A percentile compares a stretch with the other conserved stretches of the same genome.
These are phyloP conservation scores for Phytopythium vexans DNA, from an alignment of 352 stramenopile genomes.

Conservation along the genomic window DNA sequence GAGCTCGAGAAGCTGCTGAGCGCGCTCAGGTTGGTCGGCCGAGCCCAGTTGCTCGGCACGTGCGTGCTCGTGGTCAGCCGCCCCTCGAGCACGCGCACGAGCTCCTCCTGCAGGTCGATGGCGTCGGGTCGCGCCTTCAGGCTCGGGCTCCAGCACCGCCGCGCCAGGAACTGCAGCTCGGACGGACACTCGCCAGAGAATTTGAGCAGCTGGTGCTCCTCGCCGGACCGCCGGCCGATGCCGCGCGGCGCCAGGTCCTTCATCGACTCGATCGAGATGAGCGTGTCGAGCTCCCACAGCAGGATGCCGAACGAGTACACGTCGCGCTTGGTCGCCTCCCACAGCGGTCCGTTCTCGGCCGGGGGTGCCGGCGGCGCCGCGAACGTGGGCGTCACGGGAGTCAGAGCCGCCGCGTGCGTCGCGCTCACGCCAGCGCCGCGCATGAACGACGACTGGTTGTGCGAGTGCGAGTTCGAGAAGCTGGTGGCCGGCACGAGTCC, in stretches of 20 bases:
- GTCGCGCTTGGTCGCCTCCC: slow-evolving; percentile 46
- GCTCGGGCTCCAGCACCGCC: slow-evolving; percentile 61
- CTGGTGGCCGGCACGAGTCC: slow-evolving; percentile 1
- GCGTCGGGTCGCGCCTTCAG: slow-evolving; percentile 42
- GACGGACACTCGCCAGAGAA: slow-evolving; percentile 59
- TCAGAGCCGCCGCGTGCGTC: slow-evolving; percentile 2
- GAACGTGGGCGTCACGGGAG: slow-evolving; percentile 9
- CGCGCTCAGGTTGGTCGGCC: slow-evolving; percentile 41
- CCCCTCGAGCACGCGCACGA: slow-evolving; percentile 66
- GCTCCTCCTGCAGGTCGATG: slow-evolving; percentile 73
- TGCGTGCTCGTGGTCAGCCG: slow-evolving; percentile 45
- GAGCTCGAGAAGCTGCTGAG: slow-evolving; percentile 43
- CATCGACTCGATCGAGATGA: slow-evolving; percentile 56
- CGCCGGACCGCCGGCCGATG: slow-evolving; percentile 1
- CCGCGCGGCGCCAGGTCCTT: slow-evolving; percentile 31
- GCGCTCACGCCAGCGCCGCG: neutral
- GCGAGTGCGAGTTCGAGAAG: slow-evolving; percentile 2
- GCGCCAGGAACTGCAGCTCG: slow-evolving; percentile 50
- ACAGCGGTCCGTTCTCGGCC: slow-evolving; percentile 12
- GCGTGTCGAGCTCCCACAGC: slow-evolving; percentile 74
- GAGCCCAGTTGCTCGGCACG: slow-evolving; percentile 47
- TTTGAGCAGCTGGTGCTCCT: slow-evolving; percentile 52
- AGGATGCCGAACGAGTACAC: slow-evolving; percentile 73
- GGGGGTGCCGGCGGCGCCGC: neutral
- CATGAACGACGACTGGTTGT: neutral